These are phyloP conservation scores for Oryza officinalis DNA, from an alignment of 176 grass and related monocot species.

Conservation along the genomic window DNA sequence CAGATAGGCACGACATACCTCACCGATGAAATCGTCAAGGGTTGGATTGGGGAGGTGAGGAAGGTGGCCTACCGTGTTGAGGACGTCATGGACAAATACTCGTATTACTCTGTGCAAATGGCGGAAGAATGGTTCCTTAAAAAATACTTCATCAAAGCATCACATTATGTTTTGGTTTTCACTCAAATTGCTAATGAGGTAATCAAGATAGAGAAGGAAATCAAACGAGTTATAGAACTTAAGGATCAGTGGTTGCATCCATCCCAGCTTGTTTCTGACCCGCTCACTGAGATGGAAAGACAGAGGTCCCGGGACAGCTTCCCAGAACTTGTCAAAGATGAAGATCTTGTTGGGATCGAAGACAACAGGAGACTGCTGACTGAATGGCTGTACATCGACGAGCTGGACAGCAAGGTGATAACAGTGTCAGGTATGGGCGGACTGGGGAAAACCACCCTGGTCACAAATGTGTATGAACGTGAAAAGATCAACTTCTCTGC, in stretches of 20 bases:
- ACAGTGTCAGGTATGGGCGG: conserved; percentile 48
- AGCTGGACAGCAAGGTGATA: conserved; percentile 29
- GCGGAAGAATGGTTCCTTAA: conserved; percentile 38
- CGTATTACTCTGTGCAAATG: conserved; percentile 32
- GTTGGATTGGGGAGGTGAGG: conserved; percentile 41
- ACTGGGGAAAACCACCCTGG: conserved; percentile 43
- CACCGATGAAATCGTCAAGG: conserved; percentile 12
- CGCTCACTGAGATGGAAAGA: conserved; percentile 22
- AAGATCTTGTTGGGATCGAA: conserved; percentile 41
- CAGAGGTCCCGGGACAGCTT: conserved; percentile 35
- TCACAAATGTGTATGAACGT: conserved; percentile 50
- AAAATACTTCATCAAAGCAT: conserved; percentile 38
- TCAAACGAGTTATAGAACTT: conserved; percentile 29
- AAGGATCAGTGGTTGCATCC: conserved; percentile 41
- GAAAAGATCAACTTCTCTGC: conserved; percentile 42
- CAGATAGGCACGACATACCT: conserved; percentile 40
- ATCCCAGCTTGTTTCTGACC: conserved; percentile 28
- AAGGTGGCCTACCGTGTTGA: conserved; percentile 47
- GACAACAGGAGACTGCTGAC: conserved; percentile 26
- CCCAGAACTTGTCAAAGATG: conserved; percentile 47
- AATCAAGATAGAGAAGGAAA: conserved; percentile 18
- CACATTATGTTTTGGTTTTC: conserved; percentile 40
- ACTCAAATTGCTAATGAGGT: conserved; percentile 32
- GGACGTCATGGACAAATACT: conserved; percentile 45
- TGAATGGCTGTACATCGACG: conserved; percentile 31